Conservation (phyloP, 441 rosid genomes). For the Dalechampia spathulata region DNA sequence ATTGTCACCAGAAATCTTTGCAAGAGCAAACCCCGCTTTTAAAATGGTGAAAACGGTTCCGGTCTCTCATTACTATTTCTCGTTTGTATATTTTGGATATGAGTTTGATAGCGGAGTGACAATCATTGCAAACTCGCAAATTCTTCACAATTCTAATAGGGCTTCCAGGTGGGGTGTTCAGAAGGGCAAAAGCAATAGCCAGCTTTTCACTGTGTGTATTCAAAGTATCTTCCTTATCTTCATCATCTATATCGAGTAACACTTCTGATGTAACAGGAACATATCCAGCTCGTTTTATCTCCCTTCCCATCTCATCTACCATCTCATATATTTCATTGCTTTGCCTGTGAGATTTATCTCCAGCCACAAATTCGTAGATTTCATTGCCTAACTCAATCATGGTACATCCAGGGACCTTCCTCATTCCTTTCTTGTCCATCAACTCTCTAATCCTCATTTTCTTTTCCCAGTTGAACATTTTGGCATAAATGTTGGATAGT, state of each 20-base stretch:
- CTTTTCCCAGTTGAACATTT: conserved; percentile 51
- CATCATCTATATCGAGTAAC: conserved; percentile 41
- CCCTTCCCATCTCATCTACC: conserved; percentile 48
- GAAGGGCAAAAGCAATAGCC: conserved; percentile 51
- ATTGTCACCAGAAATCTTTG: conserved; percentile 41
- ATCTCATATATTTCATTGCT: conserved; percentile 36
- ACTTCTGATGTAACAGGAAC: conserved; percentile 37
- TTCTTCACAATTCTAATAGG: conserved; percentile 48
- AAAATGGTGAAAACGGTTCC: conserved; percentile 47
- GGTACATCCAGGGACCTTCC: conserved; percentile 46
- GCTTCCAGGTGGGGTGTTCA: conserved; percentile 44
- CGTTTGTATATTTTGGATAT: conserved; percentile 44
- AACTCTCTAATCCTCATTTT: conserved; percentile 43
- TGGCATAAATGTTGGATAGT: conserved; percentile 48
- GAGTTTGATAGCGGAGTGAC: conserved; percentile 43
- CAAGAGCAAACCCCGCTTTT: conserved; percentile 46
- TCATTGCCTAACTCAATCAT: conserved; percentile 39
- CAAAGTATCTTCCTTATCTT: conserved; percentile 44
- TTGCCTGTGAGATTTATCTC: conserved; percentile 40
- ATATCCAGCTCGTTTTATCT: conserved; percentile 44
- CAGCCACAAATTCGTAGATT: conserved; percentile 44
- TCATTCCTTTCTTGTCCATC: conserved; percentile 45
- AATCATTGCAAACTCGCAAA: conserved; percentile 48
- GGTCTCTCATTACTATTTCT: conserved; percentile 44
- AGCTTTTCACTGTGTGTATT: conserved; percentile 49